Conservation (phyloP, 1,139 yeast genomes). For the Taphrina pruni region DNA sequence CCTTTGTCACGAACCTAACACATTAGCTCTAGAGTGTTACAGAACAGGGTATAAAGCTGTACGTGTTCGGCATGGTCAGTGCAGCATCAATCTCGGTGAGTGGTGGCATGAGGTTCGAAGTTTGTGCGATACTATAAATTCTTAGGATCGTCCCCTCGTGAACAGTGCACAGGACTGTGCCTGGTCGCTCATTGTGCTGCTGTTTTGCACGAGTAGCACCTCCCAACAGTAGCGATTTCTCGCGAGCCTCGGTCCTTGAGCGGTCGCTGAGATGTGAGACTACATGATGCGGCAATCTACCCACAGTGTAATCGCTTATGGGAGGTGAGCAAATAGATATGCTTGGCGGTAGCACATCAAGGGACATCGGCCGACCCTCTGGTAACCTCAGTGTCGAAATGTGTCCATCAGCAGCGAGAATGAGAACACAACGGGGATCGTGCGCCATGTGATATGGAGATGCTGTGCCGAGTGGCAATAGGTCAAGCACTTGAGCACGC, state of each 20-base stretch:
- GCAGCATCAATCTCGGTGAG: constrained; percentile 55
- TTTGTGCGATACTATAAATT: constrained; percentile 79
- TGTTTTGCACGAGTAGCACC: constrained; percentile 65
- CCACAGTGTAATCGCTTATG: constrained; percentile 59
- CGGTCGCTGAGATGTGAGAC: constrained; percentile 41
- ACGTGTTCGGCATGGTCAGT: constrained; percentile 59
- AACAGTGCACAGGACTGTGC: constrained; percentile 77
- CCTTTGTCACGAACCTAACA: constrained; percentile 55
- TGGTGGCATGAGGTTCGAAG: constrained; percentile 69
- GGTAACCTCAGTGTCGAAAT: constrained; percentile 62
- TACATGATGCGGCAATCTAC: constrained; percentile 46
- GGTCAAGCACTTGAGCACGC: constrained; percentile 55
- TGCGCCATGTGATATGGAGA: constrained; percentile 75
- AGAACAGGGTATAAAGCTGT: constrained; percentile 54
- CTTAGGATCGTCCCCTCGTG: constrained; percentile 81
- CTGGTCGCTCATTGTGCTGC: constrained; percentile 63
- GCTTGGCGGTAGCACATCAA: constrained; percentile 74
- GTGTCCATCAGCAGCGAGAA: constrained; percentile 66
- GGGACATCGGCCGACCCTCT: constrained; percentile 61
- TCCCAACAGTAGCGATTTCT: constrained; percentile 62
- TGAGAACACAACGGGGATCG: constrained; percentile 66
- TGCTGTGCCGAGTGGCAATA: constrained; percentile 60
- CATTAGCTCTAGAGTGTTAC: background rate
- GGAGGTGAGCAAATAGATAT: constrained; percentile 79
- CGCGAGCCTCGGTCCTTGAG: background rate